Evolutionary conservation across 2,329 filamentous ascomycete genomes (phyloP), one percentile per base, ranked within the genome.

Genomic region (Drechslerella coelobrocha): DNA sequence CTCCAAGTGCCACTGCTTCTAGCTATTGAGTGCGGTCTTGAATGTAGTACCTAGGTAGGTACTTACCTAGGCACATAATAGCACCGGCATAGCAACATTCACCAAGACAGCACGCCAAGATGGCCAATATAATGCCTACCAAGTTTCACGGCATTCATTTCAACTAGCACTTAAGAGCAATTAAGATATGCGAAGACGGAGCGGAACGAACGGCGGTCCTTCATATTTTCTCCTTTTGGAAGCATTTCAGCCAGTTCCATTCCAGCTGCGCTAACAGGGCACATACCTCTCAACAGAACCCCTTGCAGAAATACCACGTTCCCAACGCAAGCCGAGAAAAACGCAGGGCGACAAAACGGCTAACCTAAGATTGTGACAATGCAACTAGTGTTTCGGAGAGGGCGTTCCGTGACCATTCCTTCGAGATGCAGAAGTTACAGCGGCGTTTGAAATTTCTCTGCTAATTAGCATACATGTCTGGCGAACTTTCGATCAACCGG

Each of bases 251-350:
- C 62, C 55, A 31, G 24, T 45, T 62, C 52, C 65, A 62, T 62
- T 68, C 63, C 63, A 54, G 50, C 34, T 27, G 37, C n/a, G 39
- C 34, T 61, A 24, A 21, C 12, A 23, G 3, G 21, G 41, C 29
- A 41, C 60, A 65, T 54, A 47, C 55, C 43, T 56, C 19, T 37
- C 10, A 37, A 34, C 26, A 23, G 21, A 19, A 14, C 62, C 65
- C 63, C 48, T 61, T 55, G 53, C 41, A 43, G 34, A 17, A 62
- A 61, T 69, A 69, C 65, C 65, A 69, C 65, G 65, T 69, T 69
- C 65, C 54, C 65, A 69, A 69, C 65, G 26, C 65, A 69, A 41
- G 61, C 59, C 34, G 26, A 48, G 50, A 55, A 62, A 54, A 26
- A 12, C 29, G 6, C 12, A 34, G 17, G 34, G 34, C 34, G 34